Conservation (phyloP, 331 rosid genomes). For the Quercus lobata region DNA sequence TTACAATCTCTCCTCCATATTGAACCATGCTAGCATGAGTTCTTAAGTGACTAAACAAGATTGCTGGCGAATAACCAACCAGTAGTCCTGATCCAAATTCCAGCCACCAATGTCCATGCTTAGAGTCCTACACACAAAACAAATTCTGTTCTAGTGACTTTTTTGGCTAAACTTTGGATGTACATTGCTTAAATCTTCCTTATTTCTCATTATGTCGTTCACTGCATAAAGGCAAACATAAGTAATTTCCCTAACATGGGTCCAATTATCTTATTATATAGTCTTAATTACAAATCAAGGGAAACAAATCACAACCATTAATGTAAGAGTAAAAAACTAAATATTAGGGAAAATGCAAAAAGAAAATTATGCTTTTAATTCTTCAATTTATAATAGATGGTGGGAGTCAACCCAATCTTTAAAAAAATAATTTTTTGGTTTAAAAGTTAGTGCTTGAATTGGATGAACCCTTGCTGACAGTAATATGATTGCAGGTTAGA, state of each 20-base stretch:
- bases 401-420: constrained; percentile 16
- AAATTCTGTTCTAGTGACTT: constrained; percentile 6
- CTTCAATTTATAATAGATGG: constrained; percentile 12
- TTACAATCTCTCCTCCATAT: constrained; percentile 95
- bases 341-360: background rate
- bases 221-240: background rate
- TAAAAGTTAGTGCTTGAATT: constrained; percentile 20
- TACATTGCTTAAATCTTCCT: background rate
- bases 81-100: constrained; percentile 71
- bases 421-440: background rate
- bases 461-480: no score
- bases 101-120: constrained; percentile 98
- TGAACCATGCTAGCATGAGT: constrained; percentile 91
- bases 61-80: constrained; percentile 96
- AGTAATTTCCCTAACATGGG: background rate
- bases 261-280: background rate
- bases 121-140: constrained; percentile 65
- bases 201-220: constrained; percentile 10
- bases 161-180: background rate
- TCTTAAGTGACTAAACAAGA: constrained; percentile 76
- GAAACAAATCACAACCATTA: background rate
- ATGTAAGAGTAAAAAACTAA: background rate
- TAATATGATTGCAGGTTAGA: no score
- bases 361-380: background rate
- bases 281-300: background rate